These are phyloP conservation scores for Russula olivacea DNA, from an alignment of 768 basidiomycete genomes.

Conservation along the genomic window DNA sequence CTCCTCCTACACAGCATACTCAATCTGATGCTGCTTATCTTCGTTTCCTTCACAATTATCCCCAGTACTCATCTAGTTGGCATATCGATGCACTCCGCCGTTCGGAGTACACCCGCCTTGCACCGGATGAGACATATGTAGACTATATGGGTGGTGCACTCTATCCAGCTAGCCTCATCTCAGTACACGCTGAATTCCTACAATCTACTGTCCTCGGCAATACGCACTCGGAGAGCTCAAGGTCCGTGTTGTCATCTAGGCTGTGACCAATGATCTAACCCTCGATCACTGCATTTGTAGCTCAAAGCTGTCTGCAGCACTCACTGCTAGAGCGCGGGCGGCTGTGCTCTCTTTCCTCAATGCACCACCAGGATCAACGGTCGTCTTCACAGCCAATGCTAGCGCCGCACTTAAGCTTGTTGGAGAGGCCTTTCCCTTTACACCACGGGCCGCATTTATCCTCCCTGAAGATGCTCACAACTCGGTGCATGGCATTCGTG, in stretches of 20 bases:
- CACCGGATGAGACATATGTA: constrained; percentile 66
- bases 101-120: constrained; percentile 45
- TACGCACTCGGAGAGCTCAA: constrained; percentile 78
- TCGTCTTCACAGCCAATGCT: constrained; percentile 78
- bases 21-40: constrained; percentile 16
- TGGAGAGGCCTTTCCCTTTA: constrained; percentile 75
- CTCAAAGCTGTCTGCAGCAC: constrained; percentile 61
- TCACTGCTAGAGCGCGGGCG: constrained; percentile 61
- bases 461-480: constrained; percentile 79
- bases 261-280: background rate
- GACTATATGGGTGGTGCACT: constrained; percentile 84
- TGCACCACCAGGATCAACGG: constrained; percentile 70
- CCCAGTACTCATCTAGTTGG: constrained; percentile 64
- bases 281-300: constrained; percentile 34
- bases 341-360: constrained; percentile 73
- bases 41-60: constrained; percentile 28
- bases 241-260: constrained; percentile 37
- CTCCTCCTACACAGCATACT: background rate
- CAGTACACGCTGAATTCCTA: constrained; percentile 64
- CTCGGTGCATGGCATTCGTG: constrained; percentile 75
- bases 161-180: constrained; percentile 72
- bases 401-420: constrained; percentile 75
- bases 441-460: constrained; percentile 50
- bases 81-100: constrained; percentile 61
- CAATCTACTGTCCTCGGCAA: constrained; percentile 66